These are phyloP conservation scores for Strobilomyces confusus DNA, from an alignment of 768 basidiomycete species.

Conservation along the genomic window DNA sequence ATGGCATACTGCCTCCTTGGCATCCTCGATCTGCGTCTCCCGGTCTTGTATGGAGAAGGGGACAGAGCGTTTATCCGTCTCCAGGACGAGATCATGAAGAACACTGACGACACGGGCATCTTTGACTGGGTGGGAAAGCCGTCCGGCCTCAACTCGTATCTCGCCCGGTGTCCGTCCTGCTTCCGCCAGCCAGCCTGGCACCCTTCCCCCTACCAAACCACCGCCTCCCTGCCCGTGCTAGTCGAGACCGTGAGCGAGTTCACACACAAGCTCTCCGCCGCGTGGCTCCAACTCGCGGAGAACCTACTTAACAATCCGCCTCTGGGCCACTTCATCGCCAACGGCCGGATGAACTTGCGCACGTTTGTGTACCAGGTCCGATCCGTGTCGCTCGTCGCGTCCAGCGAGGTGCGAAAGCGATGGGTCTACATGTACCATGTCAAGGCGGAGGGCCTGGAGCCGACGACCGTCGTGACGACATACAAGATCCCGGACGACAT, in stretches of 20 bases:
- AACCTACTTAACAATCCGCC: conserved; percentile 21
- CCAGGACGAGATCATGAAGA: conserved; percentile 28
- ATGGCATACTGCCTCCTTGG: conserved; percentile 30
- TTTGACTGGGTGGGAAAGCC: conserved; percentile 28
- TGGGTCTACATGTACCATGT: conserved; percentile 16
- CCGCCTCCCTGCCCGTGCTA: background rate
- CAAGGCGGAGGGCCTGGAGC: conserved; percentile 18
- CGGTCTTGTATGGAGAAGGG: conserved; percentile 29
- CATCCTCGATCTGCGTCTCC: conserved; percentile 22
- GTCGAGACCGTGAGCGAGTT: conserved; percentile 15
- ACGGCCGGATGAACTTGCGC: conserved; percentile 28
- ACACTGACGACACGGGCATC: conserved; percentile 23
- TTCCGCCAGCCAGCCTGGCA: conserved; percentile 16
- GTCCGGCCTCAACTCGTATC: conserved; percentile 24
- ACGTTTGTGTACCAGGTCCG: conserved; percentile 22
- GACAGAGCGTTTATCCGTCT: conserved; percentile 22
- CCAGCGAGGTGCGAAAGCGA: conserved; percentile 10
- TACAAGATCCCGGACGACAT: conserved; percentile 5
- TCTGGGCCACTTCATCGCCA: conserved; percentile 29
- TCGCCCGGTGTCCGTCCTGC: conserved; percentile 23
- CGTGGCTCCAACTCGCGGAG: conserved; percentile 14
- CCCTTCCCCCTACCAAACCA: background rate
- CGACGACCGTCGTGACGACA: conserved; percentile 14
- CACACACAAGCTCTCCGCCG: conserved; percentile 15
- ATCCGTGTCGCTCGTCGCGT: conserved; percentile 6